Percentiles rank a stretch among this genome's conserved stretches.
Conservation (phyloP, 2,329 filamentous ascomycete genomes). For the Tolypocladium sp. region DNA sequence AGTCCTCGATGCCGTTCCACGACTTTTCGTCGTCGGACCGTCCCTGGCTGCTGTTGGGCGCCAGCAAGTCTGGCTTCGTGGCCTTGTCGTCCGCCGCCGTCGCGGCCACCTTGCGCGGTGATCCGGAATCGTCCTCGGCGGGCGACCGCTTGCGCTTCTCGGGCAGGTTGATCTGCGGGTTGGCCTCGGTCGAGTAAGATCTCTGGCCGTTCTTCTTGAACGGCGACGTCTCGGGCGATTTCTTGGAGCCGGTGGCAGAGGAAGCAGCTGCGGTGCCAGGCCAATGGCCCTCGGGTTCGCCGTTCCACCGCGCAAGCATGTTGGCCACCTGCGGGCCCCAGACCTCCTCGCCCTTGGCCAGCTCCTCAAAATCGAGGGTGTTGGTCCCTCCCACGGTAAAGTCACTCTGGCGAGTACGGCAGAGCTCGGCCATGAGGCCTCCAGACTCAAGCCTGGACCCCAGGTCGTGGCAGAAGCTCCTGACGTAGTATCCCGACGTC, state of each 20-base stretch:
- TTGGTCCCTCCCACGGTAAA: conserved; percentile 64
- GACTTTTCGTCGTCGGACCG: conserved; percentile 30
- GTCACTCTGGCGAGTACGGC: conserved; percentile 71
- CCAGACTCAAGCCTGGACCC: conserved; percentile 73
- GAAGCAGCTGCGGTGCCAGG: conserved; percentile 1
- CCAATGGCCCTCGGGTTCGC: conserved; percentile 17
- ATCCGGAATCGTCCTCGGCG: conserved; percentile 12
- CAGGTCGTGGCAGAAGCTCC: conserved; percentile 86
- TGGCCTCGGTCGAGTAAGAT: conserved; percentile 4
- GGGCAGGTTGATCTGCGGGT: conserved; percentile 3
- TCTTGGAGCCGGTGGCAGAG: background rate
- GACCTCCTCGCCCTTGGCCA: conserved; percentile 65
- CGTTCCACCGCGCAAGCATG: conserved; percentile 36
- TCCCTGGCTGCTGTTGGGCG: conserved; percentile 3
- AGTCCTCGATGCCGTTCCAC: conserved; percentile 33
- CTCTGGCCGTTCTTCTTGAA: conserved; percentile 4
- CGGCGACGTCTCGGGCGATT: conserved; percentile 10
- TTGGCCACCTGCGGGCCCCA: conserved; percentile 68
- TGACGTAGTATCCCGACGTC: conserved; percentile 92
- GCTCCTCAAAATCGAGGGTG: conserved; percentile 69
- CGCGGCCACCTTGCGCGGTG: conserved; percentile 20
- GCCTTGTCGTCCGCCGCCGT: conserved; percentile 7
- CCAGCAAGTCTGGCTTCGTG: background rate
- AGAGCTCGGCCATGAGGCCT: conserved; percentile 77
- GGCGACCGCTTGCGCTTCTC: conserved; percentile 22